Percentiles rank a stretch among this genome's conserved stretches.
Conservation (phyloP, 2,329 filamentous ascomycete species). For the Scedosporium minutisporum region DNA sequence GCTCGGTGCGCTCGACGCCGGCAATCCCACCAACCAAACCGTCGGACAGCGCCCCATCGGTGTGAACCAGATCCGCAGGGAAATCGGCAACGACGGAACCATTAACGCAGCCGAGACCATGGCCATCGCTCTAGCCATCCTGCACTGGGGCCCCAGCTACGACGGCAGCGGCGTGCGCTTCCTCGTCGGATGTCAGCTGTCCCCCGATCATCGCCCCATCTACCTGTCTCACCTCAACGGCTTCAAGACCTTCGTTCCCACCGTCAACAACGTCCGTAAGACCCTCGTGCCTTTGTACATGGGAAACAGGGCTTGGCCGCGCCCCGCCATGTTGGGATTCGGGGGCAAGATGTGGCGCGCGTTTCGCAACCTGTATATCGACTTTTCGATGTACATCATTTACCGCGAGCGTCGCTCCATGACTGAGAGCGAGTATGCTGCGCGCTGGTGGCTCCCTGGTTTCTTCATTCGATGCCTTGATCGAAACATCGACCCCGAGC, state of each 20-base stretch:
- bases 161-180: not conserved
- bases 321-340: not conserved
- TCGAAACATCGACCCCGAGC: not conserved
- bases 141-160: not conserved
- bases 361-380: constrained; percentile 5
- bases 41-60: not conserved
- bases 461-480: not conserved
- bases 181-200: not conserved
- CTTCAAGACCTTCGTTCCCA: not conserved
- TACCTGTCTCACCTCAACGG: not conserved
- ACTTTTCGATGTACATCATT: not conserved
- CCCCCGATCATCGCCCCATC: not conserved
- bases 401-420: not conserved
- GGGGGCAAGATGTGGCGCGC: not conserved
- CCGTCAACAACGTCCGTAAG: not conserved
- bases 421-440: not conserved
- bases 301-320: not conserved
- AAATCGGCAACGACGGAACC: not conserved
- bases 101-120: constrained; percentile 1
- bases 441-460: not conserved
- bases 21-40: not conserved
- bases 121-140: constrained; percentile 1
- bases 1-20: not conserved
- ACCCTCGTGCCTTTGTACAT: not conserved
- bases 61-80: not conserved